Percentiles rank a stretch among this genome's conserved stretches.
Conservation (phyloP, 805 yeast genomes). For the Saccharomycopsis javanensis region DNA sequence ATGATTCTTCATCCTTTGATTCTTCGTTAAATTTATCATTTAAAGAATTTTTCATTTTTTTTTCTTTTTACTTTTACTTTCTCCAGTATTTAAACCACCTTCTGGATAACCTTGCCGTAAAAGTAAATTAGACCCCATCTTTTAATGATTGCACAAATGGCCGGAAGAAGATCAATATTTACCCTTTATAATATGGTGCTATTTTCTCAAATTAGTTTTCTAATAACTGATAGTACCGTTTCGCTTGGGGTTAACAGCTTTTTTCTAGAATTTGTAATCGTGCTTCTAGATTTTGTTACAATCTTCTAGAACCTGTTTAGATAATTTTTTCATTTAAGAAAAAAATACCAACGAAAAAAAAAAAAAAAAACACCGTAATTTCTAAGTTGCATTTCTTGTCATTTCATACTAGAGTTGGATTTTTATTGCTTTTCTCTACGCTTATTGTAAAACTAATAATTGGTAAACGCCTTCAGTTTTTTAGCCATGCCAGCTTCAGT, state of each 20-base stretch:
- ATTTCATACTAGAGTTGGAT: no score
- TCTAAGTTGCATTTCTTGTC: no score
- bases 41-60: background rate
- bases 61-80: constrained; percentile 6
- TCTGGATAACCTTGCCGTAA: constrained; percentile 21
- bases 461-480: no score
- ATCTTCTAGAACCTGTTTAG: background rate
- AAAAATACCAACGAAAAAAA: background rate
- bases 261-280: no score
- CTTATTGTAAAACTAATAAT: no score
- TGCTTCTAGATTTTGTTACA: background rate
- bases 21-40: background rate
- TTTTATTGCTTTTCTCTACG: no score
- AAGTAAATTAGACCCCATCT: constrained; percentile 11
- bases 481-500: constrained; percentile 31
- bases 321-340: background rate
- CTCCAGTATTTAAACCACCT: constrained; percentile 15
- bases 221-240: constrained; percentile 4
- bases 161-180: constrained; percentile 18
- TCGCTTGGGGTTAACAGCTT: constrained; percentile 19
- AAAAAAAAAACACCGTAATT: background rate
- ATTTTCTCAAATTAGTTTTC: background rate
- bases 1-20: background rate
- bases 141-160: constrained; percentile 19
- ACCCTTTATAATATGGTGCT: constrained; percentile 15